Base-by-base conservation (phyloP, 2,329 filamentous ascomycete species). In the Berkeleyomyces basicola region DNA sequence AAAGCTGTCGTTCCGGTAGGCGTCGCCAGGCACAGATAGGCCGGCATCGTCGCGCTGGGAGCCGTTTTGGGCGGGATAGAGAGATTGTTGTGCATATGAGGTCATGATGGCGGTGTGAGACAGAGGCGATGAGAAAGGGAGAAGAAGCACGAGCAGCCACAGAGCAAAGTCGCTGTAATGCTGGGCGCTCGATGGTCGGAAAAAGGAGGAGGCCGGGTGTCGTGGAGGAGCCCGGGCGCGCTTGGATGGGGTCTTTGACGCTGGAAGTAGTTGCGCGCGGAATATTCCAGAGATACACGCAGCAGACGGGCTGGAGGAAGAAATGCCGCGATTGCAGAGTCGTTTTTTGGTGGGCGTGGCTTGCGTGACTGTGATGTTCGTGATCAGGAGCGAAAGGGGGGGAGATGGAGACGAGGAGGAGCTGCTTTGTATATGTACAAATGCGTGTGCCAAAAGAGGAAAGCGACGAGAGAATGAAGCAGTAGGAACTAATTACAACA, bases 1-100 rank as follows among this genome's bases (percentile, higher is more conserved):
- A 62, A 59, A 62, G 14, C 33, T 53, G 46, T 39, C 58, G 31
- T 64, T 64, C 40, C 59, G 58, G 16, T 62, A 62, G 10, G 51
- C 59, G 55, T 64, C 63, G n/a, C 62, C 63, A n/a, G 59, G 55
- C 9, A 62, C 59, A 9, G 59, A 55, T 11, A 44, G 39, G n/a
- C 33, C 7, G 3, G 51, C 36, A 11, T 39, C 51, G 39, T 55
- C 33, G 11, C 46, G 59, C 39, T 51, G 59, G 49, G 46, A 3
- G 6, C 47, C 47, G 16, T 61, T 61, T 42, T 51, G 37, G 37
- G 14, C 9, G 31, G 36, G 58, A 31, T n/a, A 43, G 40, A 43
- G 40, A 23, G n/a, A 14, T 51, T 55, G 49, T 55, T 37, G 49
- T 33, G 49, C 33, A 33, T 55, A 55, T 55, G 49, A 37, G 33